Base-by-base conservation (phyloP, 768 basidiomycete species). In the Mycena galericulata region DNA sequence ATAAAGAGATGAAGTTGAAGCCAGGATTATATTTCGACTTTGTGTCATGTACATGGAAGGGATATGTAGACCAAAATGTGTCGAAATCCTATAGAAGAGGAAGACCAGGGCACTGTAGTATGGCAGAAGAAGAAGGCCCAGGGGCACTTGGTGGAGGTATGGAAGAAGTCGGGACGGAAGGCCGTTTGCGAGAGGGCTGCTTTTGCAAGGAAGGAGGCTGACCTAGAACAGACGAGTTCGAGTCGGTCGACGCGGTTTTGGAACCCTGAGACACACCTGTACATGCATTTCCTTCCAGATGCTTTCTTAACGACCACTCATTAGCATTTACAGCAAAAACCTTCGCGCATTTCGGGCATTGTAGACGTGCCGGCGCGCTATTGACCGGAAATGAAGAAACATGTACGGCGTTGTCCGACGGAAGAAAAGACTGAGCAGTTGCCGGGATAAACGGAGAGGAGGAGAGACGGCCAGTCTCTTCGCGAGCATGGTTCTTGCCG, bases 11-110 rank as follows among this genome's bases (percentile, higher is more conserved):
- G 49, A 71, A 43, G 3, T 40, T 6, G 40, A 71, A 73, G 18
- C 54, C 62, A 4, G 69, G 63, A 45, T 69, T 63, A 49, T 54
- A 63, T 20, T 49, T 51, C 18, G 72, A 69, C 0, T 26, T 22
- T 4, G 50, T 40, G 41, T 72, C 59, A 38, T 74, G 71, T 22
- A 70, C 22, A n/a, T 65, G 22, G 50, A 74, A 74, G 3, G 73
- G 73, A 47, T 74, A 74, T 17, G 71, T 68, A 26, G 54, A 15
- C 57, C 54, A 68, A 32, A 70, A 70, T 1, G 54, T 46, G 34
- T 62, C 45, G 15, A 68, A 50, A 18, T 62, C 71, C 71, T 67
- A 72, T 17, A n/a, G 40, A 63, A 62, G 65, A 8, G 34, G 34
- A 27, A 36, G 24, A 14, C 71, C 68, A 8, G 38, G 38, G 43